Percentiles rank a stretch among this genome's conserved stretches.
phyloP scores from a whole-genome alignment of 2,329 filamentous ascomycete genomes.

The Colletotrichum nymphaeae region DNA sequence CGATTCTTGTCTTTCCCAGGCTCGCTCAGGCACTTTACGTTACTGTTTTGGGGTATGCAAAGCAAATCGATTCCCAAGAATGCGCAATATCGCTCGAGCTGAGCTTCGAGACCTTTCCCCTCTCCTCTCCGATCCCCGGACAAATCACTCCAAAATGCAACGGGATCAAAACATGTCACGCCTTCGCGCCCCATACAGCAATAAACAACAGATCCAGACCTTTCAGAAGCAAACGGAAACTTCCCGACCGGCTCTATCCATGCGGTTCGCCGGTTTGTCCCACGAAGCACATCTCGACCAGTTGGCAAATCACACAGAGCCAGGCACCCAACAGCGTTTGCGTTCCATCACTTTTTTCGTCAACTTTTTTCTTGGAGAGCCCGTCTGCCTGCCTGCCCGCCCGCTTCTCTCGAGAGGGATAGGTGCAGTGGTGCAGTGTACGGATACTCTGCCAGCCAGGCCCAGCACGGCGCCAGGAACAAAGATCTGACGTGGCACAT shows the following conservation, averaged over 20 bases:
- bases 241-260: neutral
- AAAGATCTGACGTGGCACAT: constrained; percentile 20
- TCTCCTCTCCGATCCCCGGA: neutral
- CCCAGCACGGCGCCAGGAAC: neutral
- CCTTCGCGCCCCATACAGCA: no score
- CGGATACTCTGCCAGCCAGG: neutral
- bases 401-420: neutral
- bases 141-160: neutral
- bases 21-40: neutral
- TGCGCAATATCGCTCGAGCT: neutral
- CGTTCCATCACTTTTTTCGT: neutral
- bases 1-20: neutral
- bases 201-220: neutral
- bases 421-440: neutral
- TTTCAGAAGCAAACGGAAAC: neutral
- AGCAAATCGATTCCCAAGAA: neutral
- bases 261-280: neutral
- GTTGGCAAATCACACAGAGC: neutral
- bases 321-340: neutral
- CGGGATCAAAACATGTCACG: neutral
- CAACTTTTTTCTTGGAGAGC: neutral
- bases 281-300: neutral
- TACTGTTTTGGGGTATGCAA: neutral
- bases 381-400: neutral
- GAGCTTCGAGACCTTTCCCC: neutral